Evolutionary conservation across 441 rosid genomes (phyloP), one percentile per base, ranked within the genome.

Genomic region (Populus hybrid): DNA sequence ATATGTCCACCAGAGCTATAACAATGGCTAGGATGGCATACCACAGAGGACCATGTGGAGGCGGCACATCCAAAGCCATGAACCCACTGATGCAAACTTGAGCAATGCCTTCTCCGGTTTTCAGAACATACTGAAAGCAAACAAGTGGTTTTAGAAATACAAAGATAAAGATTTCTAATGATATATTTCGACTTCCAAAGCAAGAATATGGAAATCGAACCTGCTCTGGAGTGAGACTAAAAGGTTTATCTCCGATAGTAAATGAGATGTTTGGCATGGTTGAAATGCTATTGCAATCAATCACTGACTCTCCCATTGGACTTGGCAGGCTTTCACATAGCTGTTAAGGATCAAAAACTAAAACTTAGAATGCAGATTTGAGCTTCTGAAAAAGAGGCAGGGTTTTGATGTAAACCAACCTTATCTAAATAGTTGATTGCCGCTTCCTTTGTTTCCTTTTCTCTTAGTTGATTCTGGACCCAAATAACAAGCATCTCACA

Each of bases 21-120:
- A 18, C 61, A 5, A 54, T 54, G 77, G 6, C 35, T 21, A 61
- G 30, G 34, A 23, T 46, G 34, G 36, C 77, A 67, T 87, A 91
- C 95, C 92, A 91, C 26, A 91, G 85, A 75, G 95, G 94, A 79
- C 93, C 94, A n/a, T 84, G 80, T 1, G 91, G 91, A 75, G 94
- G 89, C 38, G 93, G 88, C 73, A 90, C 36, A 76, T 91, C 94
- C 9, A 86, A 84, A 50, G 92, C 95, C 30, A 83, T 80, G 76
- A 93, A 88, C 23, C 95, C 92, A 42, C 94, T 93, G 67, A 91
- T 78, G 81, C 97, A 93, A 68, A 83, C 83, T 11, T 83, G 75
- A 8, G 86, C 68, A 66, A 40, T 3, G 32, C 93, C 90, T 64
- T 82, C 84, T 54, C 91, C 91, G 24, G 86, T 81, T 85, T 83